phyloP scores from a whole-genome alignment of 805 yeast species.

The Zygosaccharomyces bailii region DNA sequence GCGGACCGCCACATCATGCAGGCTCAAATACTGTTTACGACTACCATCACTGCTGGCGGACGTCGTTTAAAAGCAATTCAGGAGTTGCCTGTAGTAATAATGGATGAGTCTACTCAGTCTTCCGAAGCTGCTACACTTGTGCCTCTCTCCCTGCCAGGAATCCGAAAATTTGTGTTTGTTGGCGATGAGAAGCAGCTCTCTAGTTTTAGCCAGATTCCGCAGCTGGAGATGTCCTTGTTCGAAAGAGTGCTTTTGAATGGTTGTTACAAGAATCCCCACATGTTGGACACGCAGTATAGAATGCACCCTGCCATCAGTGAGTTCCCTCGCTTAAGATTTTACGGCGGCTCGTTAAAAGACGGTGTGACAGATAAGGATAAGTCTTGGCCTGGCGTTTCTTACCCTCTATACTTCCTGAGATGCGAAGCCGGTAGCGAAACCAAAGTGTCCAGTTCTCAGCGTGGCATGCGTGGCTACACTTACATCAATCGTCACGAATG shows the following conservation, averaged over 20 bases:
- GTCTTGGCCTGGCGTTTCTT: conserved; percentile 43
- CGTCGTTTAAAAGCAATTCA: conserved; percentile 53
- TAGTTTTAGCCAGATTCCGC: conserved; percentile 66
- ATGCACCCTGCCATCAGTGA: conserved; percentile 64
- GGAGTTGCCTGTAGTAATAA: conserved; percentile 61
- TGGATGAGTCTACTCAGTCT: conserved; percentile 79
- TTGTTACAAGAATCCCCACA: conserved; percentile 55
- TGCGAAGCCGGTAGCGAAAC: conserved; percentile 46
- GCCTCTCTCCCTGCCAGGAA: conserved; percentile 66
- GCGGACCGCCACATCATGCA: conserved; percentile 53
- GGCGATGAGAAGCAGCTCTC: conserved; percentile 77
- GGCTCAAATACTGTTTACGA: conserved; percentile 67
- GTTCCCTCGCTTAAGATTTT: conserved; percentile 53
- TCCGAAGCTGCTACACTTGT: conserved; percentile 70
- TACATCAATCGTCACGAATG: conserved; percentile 57
- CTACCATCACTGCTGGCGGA: conserved; percentile 72
- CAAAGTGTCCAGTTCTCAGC: conserved; percentile 44
- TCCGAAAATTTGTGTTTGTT: conserved; percentile 63
- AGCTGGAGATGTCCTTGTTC: conserved; percentile 61
- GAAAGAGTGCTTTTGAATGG: conserved; percentile 64
- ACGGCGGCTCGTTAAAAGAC: conserved; percentile 47
- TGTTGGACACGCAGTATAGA: conserved; percentile 68
- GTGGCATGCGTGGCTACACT: conserved; percentile 51
- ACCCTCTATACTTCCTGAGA: conserved; percentile 65
- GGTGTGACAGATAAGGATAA: conserved; percentile 59